Evolutionary conservation across 1,139 yeast genomes (phyloP).

Genomic region (Yamadazyma pseudoaaseri): DNA sequence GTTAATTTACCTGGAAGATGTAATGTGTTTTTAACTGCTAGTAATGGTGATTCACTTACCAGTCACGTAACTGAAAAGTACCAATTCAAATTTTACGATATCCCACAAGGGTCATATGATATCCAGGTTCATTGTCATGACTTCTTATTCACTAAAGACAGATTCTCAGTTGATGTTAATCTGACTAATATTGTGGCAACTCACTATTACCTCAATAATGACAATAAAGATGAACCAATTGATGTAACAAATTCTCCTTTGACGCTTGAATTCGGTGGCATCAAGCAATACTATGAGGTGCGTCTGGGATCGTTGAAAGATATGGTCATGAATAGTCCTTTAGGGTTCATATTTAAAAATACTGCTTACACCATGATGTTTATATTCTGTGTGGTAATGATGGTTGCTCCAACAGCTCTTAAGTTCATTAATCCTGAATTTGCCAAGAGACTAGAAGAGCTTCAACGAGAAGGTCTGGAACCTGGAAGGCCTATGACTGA

Average conservation of each 20-base stretch:
- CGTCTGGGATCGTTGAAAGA: slow-evolving; percentile 31
- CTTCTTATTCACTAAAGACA: slow-evolving; percentile 25
- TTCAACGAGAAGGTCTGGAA: slow-evolving; percentile 14
- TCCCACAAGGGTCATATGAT: slow-evolving; percentile 34
- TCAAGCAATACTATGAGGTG: slow-evolving; percentile 36
- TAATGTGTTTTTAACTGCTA: slow-evolving; percentile 23
- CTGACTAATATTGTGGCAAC: slow-evolving; percentile 21
- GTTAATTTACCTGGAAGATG: slow-evolving; percentile 36
- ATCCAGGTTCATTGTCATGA: slow-evolving; percentile 38
- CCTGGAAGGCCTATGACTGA: no score
- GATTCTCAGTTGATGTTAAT: slow-evolving; percentile 28
- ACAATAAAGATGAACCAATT: slow-evolving; percentile 15
- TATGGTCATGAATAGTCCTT: slow-evolving; percentile 40
- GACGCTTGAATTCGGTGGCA: slow-evolving; percentile 19
- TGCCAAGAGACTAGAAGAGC: slow-evolving; percentile 32
- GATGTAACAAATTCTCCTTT: slow-evolving; percentile 23
- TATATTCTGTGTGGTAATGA: slow-evolving; percentile 26
- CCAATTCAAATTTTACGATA: slow-evolving; percentile 23
- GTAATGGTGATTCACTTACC: not conserved
- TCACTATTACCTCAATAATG: slow-evolving; percentile 21
- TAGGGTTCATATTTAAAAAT: slow-evolving; percentile 43
- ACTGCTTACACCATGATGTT: slow-evolving; percentile 36
- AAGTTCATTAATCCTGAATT: slow-evolving; percentile 37
- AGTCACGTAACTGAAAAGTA: slow-evolving; percentile 25
- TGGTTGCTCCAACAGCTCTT: slow-evolving; percentile 35